Conservation (phyloP, 2,329 filamentous ascomycete species). For the Penicillium sp. region DNA sequence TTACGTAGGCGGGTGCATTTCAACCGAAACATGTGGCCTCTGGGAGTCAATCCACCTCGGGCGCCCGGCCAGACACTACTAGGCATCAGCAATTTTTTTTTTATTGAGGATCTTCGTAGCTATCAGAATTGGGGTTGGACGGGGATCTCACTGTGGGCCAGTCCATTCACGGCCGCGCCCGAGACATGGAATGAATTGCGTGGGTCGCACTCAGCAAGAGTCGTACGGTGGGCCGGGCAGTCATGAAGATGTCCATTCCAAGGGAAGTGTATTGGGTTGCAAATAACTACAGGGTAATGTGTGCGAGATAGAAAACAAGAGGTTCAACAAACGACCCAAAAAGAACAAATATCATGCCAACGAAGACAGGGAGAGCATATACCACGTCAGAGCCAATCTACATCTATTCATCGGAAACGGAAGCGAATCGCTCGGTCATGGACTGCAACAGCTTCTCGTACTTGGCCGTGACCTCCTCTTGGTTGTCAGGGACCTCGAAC, state of each 20-base stretch:
- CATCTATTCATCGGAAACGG: constrained; percentile 83
- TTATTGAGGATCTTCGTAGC: background rate
- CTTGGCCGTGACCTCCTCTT: constrained; percentile 79
- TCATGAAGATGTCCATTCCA: background rate
- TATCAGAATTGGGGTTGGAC: background rate
- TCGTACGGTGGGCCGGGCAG: too few species aligned
- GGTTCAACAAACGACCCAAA: constrained; percentile 6
- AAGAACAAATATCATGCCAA: constrained; percentile 14
- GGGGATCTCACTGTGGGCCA: background rate
- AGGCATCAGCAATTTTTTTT: too few species aligned
- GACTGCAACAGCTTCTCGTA: constrained; percentile 87
- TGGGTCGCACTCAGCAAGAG: too few species aligned
- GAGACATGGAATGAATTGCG: too few species aligned
- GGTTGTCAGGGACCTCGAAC: constrained; percentile 84
- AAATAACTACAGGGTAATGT: constrained; percentile 35
- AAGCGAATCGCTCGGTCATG: constrained; percentile 96
- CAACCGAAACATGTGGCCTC: too few species aligned
- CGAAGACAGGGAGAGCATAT: constrained; percentile 1
- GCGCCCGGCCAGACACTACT: too few species aligned
- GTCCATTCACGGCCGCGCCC: constrained; percentile 1
- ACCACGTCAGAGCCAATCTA: constrained; percentile 2
- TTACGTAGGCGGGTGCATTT: background rate
- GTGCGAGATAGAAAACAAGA: constrained; percentile 28
- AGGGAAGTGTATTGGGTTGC: constrained; percentile 11
- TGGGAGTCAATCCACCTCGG: too few species aligned